These are phyloP conservation scores for Boletus subcaerulescens DNA, from an alignment of 768 basidiomycete species.

Conservation along the genomic window DNA sequence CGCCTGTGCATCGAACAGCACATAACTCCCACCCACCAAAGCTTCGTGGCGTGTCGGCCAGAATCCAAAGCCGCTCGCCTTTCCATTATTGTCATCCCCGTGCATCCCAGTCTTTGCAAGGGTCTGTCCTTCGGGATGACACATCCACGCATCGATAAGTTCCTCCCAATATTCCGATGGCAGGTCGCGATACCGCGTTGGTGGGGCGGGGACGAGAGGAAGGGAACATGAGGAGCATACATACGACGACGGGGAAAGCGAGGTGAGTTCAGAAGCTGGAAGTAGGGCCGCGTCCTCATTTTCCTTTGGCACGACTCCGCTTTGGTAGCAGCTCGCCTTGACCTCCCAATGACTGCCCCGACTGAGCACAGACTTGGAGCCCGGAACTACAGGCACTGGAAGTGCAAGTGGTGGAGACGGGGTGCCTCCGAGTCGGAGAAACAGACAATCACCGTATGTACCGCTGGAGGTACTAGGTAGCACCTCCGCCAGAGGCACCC, in stretches of 20 bases:
- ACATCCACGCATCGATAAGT: constrained; percentile 98
- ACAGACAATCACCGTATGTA: constrained; percentile 48
- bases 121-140: constrained; percentile 80
- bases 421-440: constrained; percentile 58
- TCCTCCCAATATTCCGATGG: constrained; percentile 98
- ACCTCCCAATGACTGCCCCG: constrained; percentile 67
- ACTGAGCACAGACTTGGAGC: constrained; percentile 56
- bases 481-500: constrained; percentile 58
- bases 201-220: constrained; percentile 55
- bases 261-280: constrained; percentile 63
- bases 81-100: not conserved
- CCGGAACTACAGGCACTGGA: constrained; percentile 55
- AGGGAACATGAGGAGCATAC: constrained; percentile 79
- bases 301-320: constrained; percentile 7
- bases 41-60: constrained; percentile 74
- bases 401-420: constrained; percentile 57
- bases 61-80: constrained; percentile 52
- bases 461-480: constrained; percentile 44
- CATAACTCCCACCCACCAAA: constrained; percentile 87
- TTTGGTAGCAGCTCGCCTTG: constrained; percentile 50
- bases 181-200: constrained; percentile 70
- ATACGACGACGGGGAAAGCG: constrained; percentile 59
- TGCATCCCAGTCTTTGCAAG: constrained; percentile 51
- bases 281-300: constrained; percentile 46
- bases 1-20: constrained; percentile 68